These are phyloP conservation scores for Phlyctochytrium planicorne DNA, from an alignment of 192 early-diverging fungal genomes.

Conservation along the genomic window DNA sequence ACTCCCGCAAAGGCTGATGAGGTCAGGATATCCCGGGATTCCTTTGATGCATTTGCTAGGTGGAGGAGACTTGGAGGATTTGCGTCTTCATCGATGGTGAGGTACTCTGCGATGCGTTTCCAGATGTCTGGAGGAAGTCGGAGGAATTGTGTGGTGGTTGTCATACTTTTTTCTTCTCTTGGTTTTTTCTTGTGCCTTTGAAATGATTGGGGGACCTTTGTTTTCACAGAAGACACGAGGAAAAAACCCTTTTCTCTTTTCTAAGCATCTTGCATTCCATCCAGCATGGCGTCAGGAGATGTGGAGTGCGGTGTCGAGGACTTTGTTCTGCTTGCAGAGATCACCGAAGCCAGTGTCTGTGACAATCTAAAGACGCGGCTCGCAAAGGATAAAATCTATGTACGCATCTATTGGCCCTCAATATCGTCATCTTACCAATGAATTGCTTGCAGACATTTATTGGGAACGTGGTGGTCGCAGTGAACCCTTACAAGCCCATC, in stretches of 20 bases:
- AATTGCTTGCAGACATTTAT: slow-evolving; percentile 29
- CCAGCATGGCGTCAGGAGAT: too few species aligned
- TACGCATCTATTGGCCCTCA: not conserved
- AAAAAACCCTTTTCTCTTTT: too few species aligned
- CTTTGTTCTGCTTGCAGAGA: slow-evolving; percentile 90
- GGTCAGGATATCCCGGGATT: not conserved
- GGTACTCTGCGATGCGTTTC: not conserved
- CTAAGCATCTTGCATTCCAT: too few species aligned
- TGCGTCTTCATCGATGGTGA: not conserved
- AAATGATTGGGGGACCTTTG: too few species aligned
- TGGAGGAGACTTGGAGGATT: not conserved
- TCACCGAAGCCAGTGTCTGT: slow-evolving; percentile 88
- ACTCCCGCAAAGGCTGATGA: not conserved
- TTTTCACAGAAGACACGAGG: too few species aligned
- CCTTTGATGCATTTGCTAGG: not conserved
- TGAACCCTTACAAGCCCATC: slow-evolving; percentile 39
- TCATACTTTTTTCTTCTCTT: too few species aligned
- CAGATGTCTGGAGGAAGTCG: not conserved
- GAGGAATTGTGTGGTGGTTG: too few species aligned
- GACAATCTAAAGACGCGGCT: slow-evolving; percentile 89
- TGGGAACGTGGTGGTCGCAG: slow-evolving; percentile 35
- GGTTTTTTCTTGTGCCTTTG: too few species aligned
- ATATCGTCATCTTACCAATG: not conserved
- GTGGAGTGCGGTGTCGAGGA: slow-evolving; percentile 65
- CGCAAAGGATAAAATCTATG: slow-evolving; percentile 63